phyloP scores from a whole-genome alignment of 2,329 filamentous ascomycete genomes.

The Aspergillus chevalieri region DNA sequence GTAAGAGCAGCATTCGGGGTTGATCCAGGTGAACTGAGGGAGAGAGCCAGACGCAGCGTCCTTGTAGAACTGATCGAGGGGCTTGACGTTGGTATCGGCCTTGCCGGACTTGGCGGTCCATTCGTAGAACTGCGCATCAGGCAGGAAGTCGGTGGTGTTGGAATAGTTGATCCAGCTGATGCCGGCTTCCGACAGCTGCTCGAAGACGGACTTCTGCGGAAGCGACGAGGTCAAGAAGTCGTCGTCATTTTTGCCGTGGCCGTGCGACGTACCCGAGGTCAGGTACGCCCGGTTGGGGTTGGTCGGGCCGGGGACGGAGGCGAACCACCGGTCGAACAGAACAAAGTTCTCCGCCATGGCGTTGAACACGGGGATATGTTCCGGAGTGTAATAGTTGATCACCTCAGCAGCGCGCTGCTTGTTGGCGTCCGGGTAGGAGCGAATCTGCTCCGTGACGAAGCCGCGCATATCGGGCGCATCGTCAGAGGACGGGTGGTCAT shows the following conservation, averaged over 20 bases:
- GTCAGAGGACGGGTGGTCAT: slow-evolving; percentile 28
- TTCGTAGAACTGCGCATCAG: slow-evolving; percentile 41
- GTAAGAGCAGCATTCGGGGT: slow-evolving; percentile 47
- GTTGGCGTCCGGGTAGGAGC: slow-evolving; percentile 24
- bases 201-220: slow-evolving; percentile 36
- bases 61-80: slow-evolving; percentile 38
- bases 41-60: slow-evolving; percentile 42
- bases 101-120: slow-evolving; percentile 36
- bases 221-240: slow-evolving; percentile 28
- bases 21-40: slow-evolving; percentile 45
- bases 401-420: slow-evolving; percentile 35
- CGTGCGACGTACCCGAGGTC: slow-evolving; percentile 36
- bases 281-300: slow-evolving; percentile 34
- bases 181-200: slow-evolving; percentile 35
- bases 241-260: slow-evolving; percentile 34
- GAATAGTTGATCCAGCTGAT: slow-evolving; percentile 46
- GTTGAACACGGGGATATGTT: slow-evolving; percentile 38
- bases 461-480: slow-evolving; percentile 31
- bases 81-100: slow-evolving; percentile 28
- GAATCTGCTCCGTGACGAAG: slow-evolving; percentile 40
- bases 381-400: slow-evolving; percentile 40
- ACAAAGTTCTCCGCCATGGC: slow-evolving; percentile 40
- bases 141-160: slow-evolving; percentile 38
- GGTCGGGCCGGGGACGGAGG: slow-evolving; percentile 35
- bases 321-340: slow-evolving; percentile 42